These are phyloP conservation scores for Penicillium malachiteum DNA, from an alignment of 495 filamentous ascomycete genomes.

Conservation along the genomic window DNA sequence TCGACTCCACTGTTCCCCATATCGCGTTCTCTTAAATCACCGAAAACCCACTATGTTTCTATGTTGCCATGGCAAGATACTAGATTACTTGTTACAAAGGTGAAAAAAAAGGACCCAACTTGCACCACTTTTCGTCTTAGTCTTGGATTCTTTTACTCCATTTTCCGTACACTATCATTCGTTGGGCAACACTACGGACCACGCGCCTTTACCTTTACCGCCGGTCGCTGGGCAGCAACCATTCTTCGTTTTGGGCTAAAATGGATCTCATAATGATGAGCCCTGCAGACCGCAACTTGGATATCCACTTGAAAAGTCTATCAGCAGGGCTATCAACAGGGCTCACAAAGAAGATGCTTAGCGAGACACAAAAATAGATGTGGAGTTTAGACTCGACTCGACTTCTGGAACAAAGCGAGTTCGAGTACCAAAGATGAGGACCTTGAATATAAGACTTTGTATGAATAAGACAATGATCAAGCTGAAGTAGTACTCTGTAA, in stretches of 20 bases:
- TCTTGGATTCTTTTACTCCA: slow-evolving; percentile 1
- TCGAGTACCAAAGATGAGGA: too few relatives aligned
- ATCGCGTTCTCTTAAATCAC: slow-evolving; percentile 9
- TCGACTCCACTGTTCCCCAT: slow-evolving; percentile 25
- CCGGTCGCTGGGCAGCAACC: slow-evolving; percentile 44
- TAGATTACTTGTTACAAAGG: too few relatives aligned
- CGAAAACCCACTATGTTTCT: slow-evolving; percentile 20
- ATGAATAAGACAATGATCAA: too few relatives aligned
- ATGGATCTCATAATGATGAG: slow-evolving; percentile 18
- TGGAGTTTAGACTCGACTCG: neutral
- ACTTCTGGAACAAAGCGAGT: neutral
- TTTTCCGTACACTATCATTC: slow-evolving; percentile 18
- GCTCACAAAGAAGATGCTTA: slow-evolving; percentile 3
- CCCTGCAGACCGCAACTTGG: slow-evolving; percentile 42
- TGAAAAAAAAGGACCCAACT: neutral
- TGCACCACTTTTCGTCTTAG: too few relatives aligned
- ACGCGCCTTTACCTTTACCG: slow-evolving; percentile 36
- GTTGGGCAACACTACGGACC: slow-evolving; percentile 37
- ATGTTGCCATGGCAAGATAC: slow-evolving; percentile 26
- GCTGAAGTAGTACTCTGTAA: too few relatives aligned
- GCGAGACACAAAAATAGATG: slow-evolving; percentile 8
- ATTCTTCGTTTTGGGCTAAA: slow-evolving; percentile 19
- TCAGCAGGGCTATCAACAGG: neutral
- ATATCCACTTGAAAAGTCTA: slow-evolving; percentile 5
- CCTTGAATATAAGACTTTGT: neutral